Evolutionary conservation across 345 rosid genomes (phyloP), one percentile per base, ranked within the genome.

Genomic region (Kandelia obovata): DNA sequence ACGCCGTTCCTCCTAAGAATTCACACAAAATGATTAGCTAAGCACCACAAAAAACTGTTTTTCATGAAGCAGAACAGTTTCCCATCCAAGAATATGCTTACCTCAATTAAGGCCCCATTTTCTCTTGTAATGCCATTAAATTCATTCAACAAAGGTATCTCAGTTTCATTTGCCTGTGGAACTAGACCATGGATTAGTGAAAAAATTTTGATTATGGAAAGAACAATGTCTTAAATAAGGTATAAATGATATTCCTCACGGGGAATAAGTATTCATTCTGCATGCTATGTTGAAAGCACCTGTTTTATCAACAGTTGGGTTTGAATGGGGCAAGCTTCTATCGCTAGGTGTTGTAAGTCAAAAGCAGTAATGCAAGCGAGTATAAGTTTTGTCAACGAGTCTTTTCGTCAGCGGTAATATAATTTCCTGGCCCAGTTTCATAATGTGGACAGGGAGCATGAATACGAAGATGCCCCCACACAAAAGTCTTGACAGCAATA

Each of bases 61-160:
- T 15, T 6, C 13, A 10, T 26, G 61, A 68, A 56, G 25, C 62
- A 28, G 11, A 58, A 30, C 59, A 32, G 31, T 62, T 61, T 20
- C 53, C 21, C 62, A 46, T 73, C 34, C 56, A 34, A 61, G 64
- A 64, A 52, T 56, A 71, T 49, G 59, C 67, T 62, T 80, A 88
- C 98, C 89, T 94, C 98, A 64, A 94, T 59, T 30, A 82, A 84
- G 65, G 82, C 69, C 73, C 86, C 88, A 76, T 79, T 71, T 73
- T 83, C 96, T 19, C 70, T 72, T 37, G 77, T 62, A 79, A 71
- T 74, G 60, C 85, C 86, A 53, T 82, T 82, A 77, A 74, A 81
- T 73, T 88, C 98, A 75, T 94, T 85, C 79, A 89, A 65, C 72
- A 91, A 72, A 61, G 98, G 97, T 76, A 94, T 94, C 83, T 94